A percentile compares a stretch with the other conserved stretches of the same genome.
Conservation (phyloP, 306 rosid species). For the Calophaca sinica region DNA sequence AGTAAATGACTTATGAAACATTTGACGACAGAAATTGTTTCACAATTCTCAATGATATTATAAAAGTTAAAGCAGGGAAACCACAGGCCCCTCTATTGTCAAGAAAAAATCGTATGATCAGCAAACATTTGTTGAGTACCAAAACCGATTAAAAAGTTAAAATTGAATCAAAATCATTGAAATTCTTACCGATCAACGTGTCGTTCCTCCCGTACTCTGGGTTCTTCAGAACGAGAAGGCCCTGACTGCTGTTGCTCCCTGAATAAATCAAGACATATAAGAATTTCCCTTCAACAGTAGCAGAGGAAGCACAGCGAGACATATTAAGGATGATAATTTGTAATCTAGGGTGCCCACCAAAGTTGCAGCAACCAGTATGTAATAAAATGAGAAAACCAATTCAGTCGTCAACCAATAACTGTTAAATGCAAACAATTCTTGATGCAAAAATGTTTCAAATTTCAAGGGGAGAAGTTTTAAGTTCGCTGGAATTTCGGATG, state of each 20-base stretch:
- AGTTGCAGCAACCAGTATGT: neutral
- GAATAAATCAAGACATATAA: slow-evolving; percentile 49
- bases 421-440: slow-evolving; percentile 10
- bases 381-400: neutral
- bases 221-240: slow-evolving; percentile 91
- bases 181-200: slow-evolving; percentile 73
- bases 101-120: slow-evolving; percentile 3
- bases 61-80: slow-evolving; percentile 13
- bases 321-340: neutral
- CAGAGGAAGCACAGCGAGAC: slow-evolving; percentile 1
- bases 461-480: neutral
- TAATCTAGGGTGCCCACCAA: neutral
- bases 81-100: neutral
- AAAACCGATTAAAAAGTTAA: slow-evolving; percentile 3
- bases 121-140: slow-evolving; percentile 14
- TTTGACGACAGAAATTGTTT: neutral
- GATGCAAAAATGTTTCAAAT: slow-evolving; percentile 22
- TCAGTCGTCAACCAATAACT: neutral
- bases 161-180: slow-evolving; percentile 16
- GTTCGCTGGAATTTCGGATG: neutral
- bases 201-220: slow-evolving; percentile 86
- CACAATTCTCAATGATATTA: neutral
- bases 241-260: slow-evolving; percentile 91
- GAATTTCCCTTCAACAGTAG: neutral
- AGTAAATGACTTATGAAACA: neutral